Evolutionary conservation across 2,329 filamentous ascomycete genomes (phyloP).

Genomic region (Fusarium sp.): DNA sequence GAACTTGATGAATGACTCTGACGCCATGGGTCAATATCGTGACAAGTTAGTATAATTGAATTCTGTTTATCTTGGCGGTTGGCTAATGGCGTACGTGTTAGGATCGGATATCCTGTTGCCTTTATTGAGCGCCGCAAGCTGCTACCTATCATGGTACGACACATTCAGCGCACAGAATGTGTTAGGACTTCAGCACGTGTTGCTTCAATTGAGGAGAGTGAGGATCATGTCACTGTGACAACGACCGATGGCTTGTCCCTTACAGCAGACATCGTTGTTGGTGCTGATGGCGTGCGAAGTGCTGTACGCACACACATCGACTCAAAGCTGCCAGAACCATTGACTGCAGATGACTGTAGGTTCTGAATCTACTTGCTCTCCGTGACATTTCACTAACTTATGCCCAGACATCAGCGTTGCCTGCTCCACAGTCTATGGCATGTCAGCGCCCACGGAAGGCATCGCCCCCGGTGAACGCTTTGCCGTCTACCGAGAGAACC

Average conservation of each 20-base stretch:
- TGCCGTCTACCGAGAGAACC: neutral
- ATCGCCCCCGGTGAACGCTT: neutral
- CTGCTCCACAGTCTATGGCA: neutral
- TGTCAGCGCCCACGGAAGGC: neutral
- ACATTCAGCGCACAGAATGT: neutral
- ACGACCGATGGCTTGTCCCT: neutral
- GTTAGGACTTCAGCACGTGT: neutral
- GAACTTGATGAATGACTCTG: neutral
- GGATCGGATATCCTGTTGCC: neutral
- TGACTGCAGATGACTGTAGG: neutral
- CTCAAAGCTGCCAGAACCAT: neutral
- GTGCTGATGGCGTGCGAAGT: neutral
- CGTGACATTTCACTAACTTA: fast-evolving
- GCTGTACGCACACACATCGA: neutral
- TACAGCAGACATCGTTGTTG: neutral
- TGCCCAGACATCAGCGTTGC: neutral
- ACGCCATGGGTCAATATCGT: neutral
- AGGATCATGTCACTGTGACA: neutral
- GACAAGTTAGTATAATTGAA: neutral
- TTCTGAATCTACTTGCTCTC: fast-evolving
- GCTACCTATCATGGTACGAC: neutral
- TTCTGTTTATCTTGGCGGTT: neutral
- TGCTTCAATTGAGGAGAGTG: neutral
- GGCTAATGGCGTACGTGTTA: neutral
- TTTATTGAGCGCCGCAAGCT: neutral